A percentile compares a stretch with the other conserved stretches of the same genome.
Conservation (phyloP, 148 eudicot species). For the Rhododendron ferrugineum region DNA sequence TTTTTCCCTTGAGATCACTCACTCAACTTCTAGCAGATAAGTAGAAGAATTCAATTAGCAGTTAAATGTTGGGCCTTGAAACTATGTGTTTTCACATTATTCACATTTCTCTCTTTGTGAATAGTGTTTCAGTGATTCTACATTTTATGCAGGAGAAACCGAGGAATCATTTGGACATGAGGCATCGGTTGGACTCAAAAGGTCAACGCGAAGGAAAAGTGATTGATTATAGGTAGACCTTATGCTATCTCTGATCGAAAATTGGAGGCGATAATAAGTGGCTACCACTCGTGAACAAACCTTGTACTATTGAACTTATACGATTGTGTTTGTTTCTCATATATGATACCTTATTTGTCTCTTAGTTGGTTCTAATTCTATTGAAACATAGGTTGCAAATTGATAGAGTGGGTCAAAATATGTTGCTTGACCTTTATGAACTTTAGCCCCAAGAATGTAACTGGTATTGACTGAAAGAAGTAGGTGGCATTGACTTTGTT, state of each 20-base stretch:
- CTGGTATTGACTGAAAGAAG: not conserved
- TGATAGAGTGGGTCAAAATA: not conserved
- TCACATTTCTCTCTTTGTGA: not conserved
- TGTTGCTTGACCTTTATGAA: not conserved
- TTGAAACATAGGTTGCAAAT: not conserved
- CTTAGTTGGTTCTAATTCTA: not conserved
- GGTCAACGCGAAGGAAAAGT: slow-evolving; percentile 96
- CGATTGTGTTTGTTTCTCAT: not conserved
- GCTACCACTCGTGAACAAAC: not conserved
- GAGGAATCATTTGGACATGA: slow-evolving; percentile 89
- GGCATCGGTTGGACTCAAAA: slow-evolving; percentile 92
- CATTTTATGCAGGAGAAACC: slow-evolving; percentile 65
- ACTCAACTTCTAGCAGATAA: not conserved
- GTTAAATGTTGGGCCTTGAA: not conserved
- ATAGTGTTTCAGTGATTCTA: not conserved
- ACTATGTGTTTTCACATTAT: not conserved
- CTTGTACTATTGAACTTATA: not conserved
- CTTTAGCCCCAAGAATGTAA: not conserved
- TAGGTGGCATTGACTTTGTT: not conserved
- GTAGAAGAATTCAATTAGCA: not conserved
- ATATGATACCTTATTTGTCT: not conserved
- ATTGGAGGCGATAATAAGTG: not conserved
- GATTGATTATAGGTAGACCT: slow-evolving; percentile 82
- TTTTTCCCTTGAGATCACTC: not conserved
- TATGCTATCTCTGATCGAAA: not conserved